A percentile compares a stretch with the other conserved stretches of the same genome.
Conservation (phyloP, 2,329 filamentous ascomycete species). For the Pseudogymnoascus pannorum region DNA sequence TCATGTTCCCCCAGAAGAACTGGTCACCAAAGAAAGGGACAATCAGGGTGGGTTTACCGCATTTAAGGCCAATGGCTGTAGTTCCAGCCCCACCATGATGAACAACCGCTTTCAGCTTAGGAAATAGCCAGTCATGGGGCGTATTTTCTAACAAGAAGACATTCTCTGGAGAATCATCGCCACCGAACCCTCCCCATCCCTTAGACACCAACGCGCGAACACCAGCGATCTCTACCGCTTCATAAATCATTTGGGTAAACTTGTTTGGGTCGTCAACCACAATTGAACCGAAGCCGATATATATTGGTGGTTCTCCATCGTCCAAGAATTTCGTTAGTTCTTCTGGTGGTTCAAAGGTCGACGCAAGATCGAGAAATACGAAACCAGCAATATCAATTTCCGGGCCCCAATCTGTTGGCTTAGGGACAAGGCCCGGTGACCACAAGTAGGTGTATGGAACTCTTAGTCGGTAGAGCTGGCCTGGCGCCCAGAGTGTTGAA, state of each 20-base stretch:
- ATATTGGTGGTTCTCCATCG: slow-evolving; percentile 50
- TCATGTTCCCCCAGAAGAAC: slow-evolving; percentile 69
- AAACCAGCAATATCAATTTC: slow-evolving; percentile 68
- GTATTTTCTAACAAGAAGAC: slow-evolving; percentile 65
- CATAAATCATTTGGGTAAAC: slow-evolving; percentile 62
- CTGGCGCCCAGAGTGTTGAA: slow-evolving; percentile 67
- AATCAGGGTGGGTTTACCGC: slow-evolving; percentile 62
- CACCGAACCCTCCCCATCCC: slow-evolving; percentile 64
- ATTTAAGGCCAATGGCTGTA: slow-evolving; percentile 63
- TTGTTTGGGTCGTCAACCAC: slow-evolving; percentile 61
- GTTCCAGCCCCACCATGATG: slow-evolving; percentile 70
- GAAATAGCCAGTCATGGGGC: slow-evolving; percentile 69
- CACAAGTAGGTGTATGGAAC: slow-evolving; percentile 67
- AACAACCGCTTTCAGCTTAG: slow-evolving; percentile 53
- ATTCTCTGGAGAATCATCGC: slow-evolving; percentile 48
- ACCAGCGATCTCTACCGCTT: slow-evolving; percentile 56
- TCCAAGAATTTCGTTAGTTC: slow-evolving; percentile 47
- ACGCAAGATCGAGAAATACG: slow-evolving; percentile 63
- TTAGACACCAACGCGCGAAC: slow-evolving; percentile 64
- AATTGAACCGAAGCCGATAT: slow-evolving; percentile 67
- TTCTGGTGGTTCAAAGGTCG: slow-evolving; percentile 48
- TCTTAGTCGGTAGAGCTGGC: slow-evolving; percentile 59
- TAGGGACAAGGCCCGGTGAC: slow-evolving; percentile 56
- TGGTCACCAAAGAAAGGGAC: slow-evolving; percentile 74
- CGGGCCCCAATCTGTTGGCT: slow-evolving; percentile 56